Evolutionary conservation across 176 grass and related monocot species (phyloP), one percentile per base, ranked within the genome.

Genomic region (Phragmites australis): DNA sequence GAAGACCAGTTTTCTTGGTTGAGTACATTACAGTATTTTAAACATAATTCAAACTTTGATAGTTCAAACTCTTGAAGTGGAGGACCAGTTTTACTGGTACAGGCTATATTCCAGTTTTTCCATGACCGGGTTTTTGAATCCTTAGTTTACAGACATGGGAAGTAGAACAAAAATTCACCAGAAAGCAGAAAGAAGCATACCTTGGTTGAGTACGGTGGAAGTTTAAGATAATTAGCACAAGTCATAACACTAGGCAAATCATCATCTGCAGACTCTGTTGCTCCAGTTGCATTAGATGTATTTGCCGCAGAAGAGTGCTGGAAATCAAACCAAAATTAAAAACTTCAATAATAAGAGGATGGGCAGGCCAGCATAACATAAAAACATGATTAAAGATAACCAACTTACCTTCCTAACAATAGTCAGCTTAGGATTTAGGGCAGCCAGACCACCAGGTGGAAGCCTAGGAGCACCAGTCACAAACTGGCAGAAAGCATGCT

Each of bases 171-270:
- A 9, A 45, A 32, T 65, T 59, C 9, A 4, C 51, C 23, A 43
- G 34, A 26, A 68, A 65, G 30, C 22, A 55, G 37, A 74, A 74
- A 57, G 68, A 87, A 74, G 31, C 56, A 45, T 59, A 97, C 94
- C 87, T 97, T 97, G 21, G 87, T 93, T 17, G 94, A 97, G 72
- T 97, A 97, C 6, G 91, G 94, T 9, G 94, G 94, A 14, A 97
- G 89, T 81, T 97, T 97, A 70, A 97, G 91, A 84, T 93, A 97
- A 75, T 97, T 97, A 31, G 91, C 94, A 64, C 94, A 97, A 22
- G 94, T 97, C 94, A 97, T 97, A 7, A 97, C 94, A 79, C 94
- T 97, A 40, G 94, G 94, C 48, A 97, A 80, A 80, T 93, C 94
- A 57, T 97, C 89, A 82, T 97, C 94, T 21, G 85, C 94, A 43